Evolutionary conservation across 331 rosid species (phyloP).

Genomic region (Erythrophleum ivorense): DNA sequence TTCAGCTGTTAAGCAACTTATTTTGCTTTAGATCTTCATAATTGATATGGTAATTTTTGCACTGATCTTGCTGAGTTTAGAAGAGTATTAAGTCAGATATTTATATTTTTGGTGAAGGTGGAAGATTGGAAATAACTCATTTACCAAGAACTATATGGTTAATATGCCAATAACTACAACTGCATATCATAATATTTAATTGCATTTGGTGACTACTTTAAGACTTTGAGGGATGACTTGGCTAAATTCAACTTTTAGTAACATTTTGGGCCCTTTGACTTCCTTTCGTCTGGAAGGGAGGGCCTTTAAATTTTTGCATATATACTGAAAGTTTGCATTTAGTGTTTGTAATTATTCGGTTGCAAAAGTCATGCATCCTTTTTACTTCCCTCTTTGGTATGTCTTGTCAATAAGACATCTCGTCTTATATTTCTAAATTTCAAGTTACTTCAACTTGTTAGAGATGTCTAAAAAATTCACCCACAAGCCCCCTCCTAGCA

Average conservation of each 20-base stretch:
- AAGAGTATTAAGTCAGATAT: slow-evolving; percentile 1
- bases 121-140: slow-evolving; percentile 1
- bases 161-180: not conserved
- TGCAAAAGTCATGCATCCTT: not conserved
- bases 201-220: slow-evolving; percentile 7
- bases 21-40: slow-evolving; percentile 15
- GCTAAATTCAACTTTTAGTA: not conserved
- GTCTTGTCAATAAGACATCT: not conserved
- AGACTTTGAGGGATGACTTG: not conserved
- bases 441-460: not conserved
- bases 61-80: not conserved
- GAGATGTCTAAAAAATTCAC: not conserved
- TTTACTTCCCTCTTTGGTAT: not conserved
- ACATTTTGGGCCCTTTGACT: not conserved
- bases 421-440: not conserved
- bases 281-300: not conserved
- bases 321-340: not conserved
- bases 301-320: not conserved
- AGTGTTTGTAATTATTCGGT: not conserved
- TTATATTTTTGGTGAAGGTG: slow-evolving; percentile 3
- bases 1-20: not conserved
- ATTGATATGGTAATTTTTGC: not conserved
- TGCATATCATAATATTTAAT: not conserved
- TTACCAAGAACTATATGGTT: not conserved
- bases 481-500: not conserved